Conservation (phyloP, 805 yeast species). For the Lipomyces sp. region DNA sequence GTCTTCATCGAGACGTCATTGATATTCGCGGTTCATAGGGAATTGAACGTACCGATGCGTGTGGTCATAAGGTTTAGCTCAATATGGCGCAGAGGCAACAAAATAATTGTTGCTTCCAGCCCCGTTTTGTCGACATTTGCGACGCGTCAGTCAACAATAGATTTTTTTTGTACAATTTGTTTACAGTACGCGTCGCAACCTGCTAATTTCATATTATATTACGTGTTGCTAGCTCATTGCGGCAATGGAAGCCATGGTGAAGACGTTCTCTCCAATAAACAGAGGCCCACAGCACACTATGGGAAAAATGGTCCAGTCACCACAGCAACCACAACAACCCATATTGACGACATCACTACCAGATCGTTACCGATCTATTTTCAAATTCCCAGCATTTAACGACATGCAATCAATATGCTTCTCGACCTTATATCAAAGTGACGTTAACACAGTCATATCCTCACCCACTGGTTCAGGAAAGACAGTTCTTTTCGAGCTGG, state of each 20-base stretch:
- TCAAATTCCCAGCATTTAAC: conserved; percentile 51
- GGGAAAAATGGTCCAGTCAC: background rate
- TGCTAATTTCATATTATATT: no score
- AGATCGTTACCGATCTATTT: conserved; percentile 47
- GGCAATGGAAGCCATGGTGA: background rate
- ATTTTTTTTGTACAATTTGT: no score
- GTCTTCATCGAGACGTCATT: no score
- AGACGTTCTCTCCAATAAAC: background rate
- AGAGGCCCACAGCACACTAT: background rate
- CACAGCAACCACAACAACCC: background rate
- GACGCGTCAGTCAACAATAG: no score
- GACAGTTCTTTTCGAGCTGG: conserved; percentile 59
- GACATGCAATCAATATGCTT: conserved; percentile 58
- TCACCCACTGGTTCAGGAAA: conserved; percentile 68
- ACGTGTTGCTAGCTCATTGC: no score
- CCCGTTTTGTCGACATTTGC: background rate
- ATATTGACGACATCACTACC: conserved; percentile 44
- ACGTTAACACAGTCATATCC: conserved; percentile 54
- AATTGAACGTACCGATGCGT: no score
- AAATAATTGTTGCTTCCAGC: background rate
- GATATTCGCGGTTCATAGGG: no score
- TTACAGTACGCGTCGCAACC: no score
- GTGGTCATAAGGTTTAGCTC: background rate
- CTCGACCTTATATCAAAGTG: conserved; percentile 45
- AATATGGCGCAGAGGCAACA: conserved; percentile 1